Evolutionary conservation across 768 basidiomycete genomes (phyloP), one percentile per base, ranked within the genome.

Genomic region (Hysterangium stoloniferum): DNA sequence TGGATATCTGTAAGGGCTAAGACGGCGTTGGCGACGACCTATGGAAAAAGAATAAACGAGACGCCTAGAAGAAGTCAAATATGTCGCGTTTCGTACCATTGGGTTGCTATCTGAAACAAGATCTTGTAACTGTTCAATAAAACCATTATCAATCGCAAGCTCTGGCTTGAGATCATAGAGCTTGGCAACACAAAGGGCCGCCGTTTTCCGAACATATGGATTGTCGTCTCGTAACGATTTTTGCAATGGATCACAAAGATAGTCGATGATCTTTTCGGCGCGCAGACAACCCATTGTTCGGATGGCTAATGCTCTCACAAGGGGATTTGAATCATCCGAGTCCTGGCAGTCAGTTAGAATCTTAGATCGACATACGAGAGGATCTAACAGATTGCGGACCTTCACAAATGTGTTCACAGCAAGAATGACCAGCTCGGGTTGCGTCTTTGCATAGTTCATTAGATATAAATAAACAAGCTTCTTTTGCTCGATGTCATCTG

Each of bases 381-480:
- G 40, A 20, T 3, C 29, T n/a, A 36, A 15, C 13, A 40, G 15
- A 28, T 34, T 36, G 13, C 66, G 42, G 20, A 71, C 74, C 65
- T 74, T 74, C 52, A 99, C 96, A 63, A 99, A 97, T 6, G 95
- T 99, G 63, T 98, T 99, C 54, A 99, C 96, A 25, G 96, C 96
- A 40, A 99, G 77, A 62, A 99, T 98, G 68, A 97, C 94, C 54
- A 98, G 87, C 63, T 99, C 96, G 0, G 96, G 96, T 62, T 99
- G 96, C 0, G 95, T 94, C 64, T 96, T 96, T 29, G 95, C 95
- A 58, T 98, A 99, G 72, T 99, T 99, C 88, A 98, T 97, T 53
- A 99, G 82, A 67, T 97, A 97, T 20, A 96, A 79, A 61, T 96
- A 98, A n/a, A 98, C 96, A 29, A 99, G 86, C 69, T 99, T 98